A percentile compares a stretch with the other conserved stretches of the same genome.
These are phyloP conservation scores for Sphagnurus paluster DNA, from an alignment of 1,284 basidiomycete species.

Conservation along the genomic window DNA sequence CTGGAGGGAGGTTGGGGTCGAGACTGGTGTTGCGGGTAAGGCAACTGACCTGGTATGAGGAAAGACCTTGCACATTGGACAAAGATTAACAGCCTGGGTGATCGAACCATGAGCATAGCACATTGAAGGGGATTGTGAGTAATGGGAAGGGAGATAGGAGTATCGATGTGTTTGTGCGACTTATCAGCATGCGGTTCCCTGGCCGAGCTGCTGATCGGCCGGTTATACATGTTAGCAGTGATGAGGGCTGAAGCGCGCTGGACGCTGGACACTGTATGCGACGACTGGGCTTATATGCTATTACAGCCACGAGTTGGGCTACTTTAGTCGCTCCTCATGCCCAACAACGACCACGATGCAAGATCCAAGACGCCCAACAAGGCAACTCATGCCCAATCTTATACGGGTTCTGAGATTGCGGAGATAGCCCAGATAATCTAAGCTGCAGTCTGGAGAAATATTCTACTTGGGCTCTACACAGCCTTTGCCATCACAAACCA, in stretches of 20 bases:
- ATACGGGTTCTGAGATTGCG: slow-evolving; percentile 10
- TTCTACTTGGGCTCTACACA: slow-evolving; percentile 13
- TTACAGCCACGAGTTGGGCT: slow-evolving; percentile 20
- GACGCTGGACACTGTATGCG: not conserved
- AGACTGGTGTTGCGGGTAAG: slow-evolving; percentile 16
- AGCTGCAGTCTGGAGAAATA: slow-evolving; percentile 4
- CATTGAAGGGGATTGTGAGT: slow-evolving; percentile 43
- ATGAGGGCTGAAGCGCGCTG: slow-evolving; percentile 19
- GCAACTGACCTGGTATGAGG: slow-evolving; percentile 53
- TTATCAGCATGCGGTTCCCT: slow-evolving; percentile 48
- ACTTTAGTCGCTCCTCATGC: slow-evolving; percentile 25
- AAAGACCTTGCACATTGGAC: slow-evolving; percentile 84
- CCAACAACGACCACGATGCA: slow-evolving; percentile 26
- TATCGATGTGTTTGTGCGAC: slow-evolving; percentile 43
- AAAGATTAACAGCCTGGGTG: slow-evolving; percentile 62
- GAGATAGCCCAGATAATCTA: slow-evolving; percentile 20
- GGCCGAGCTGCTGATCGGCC: slow-evolving; percentile 43
- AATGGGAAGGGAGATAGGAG: slow-evolving; percentile 17
- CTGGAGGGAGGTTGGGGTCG: slow-evolving; percentile 35
- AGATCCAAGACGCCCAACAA: slow-evolving; percentile 21
- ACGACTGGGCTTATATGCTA: slow-evolving; percentile 19
- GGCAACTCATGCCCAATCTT: slow-evolving; percentile 17
- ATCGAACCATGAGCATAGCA: slow-evolving; percentile 69
- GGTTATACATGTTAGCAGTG: no score
- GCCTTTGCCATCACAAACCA: slow-evolving; percentile 21